Base-by-base conservation (phyloP, 352 stramenopile genomes). In the Elongisporangium anandrum region DNA sequence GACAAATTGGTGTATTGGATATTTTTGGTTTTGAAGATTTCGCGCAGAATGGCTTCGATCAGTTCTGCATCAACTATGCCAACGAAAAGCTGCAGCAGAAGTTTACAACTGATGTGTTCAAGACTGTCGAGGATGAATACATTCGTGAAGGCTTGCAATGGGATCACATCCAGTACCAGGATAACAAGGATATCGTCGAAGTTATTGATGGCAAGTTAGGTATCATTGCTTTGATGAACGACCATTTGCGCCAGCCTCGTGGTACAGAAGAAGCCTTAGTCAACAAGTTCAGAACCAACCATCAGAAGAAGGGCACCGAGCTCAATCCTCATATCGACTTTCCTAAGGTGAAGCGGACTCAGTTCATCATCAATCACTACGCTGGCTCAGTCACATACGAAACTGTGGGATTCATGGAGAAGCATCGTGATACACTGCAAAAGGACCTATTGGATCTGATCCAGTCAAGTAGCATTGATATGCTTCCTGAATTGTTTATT, bases 11-110 rank as follows among this genome's bases (percentile, higher is more conserved):
- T 57, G 96, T 99, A 38, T 73, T 99, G 54, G 97, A 99, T 92
- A 99, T 99, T 69, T 99, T 99, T 69, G 97, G 97, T 39, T 99
- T 99, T 65, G 97, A 99, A 74, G 97, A 97, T 65, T 99, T 99
- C 61, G 87, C 73, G 16, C 86, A 95, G 60, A 97, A 97, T 64
- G 87, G 88, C 51, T 97, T 97, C 61, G 90, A 97, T 61, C 90
- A 97, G 66, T 96, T 97, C 60, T 95, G 90, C 55, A 97, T 97
- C 71, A 97, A 97, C 72, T 97, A 97, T 59, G 89, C 89, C 24
- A 97, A 97, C 72, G 91, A 96, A 68, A 81, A 96, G 81, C 61
- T 95, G 56, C 86, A 95, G 65, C 86, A 95, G 53, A 86, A 99
- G 91, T 93, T 98, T 77, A 80, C 97, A 77, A 90, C 87, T 21